Evolutionary conservation across 257 asterid species (phyloP).

Genomic region (Rubia yunnanensis): DNA sequence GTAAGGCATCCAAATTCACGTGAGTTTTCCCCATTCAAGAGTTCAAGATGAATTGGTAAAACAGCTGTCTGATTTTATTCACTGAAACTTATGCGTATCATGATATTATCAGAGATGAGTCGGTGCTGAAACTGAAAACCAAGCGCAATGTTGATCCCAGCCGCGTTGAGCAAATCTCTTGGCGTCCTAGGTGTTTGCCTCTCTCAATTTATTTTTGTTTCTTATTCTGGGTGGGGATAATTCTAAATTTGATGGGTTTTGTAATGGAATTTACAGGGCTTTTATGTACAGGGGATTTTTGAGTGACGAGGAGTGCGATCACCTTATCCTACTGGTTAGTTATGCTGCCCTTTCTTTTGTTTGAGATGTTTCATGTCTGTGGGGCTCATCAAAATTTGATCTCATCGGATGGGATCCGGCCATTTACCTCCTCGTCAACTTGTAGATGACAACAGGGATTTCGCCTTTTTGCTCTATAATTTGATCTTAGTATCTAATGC

Average conservation of each 20-base stretch:
- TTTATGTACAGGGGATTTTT: slow-evolving; percentile 60
- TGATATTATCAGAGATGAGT: slow-evolving; percentile 24
- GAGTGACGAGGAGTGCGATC: slow-evolving; percentile 74
- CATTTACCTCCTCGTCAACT: too few species aligned
- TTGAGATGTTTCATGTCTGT: not conserved
- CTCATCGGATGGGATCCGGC: too few species aligned
- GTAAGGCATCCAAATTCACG: slow-evolving; percentile 7
- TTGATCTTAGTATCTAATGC: too few species aligned
- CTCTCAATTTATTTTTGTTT: not conserved
- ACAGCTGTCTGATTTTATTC: slow-evolving; percentile 12
- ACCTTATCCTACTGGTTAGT: slow-evolving; percentile 63
- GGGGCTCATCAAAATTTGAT: not conserved
- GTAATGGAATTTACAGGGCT: slow-evolving; percentile 40
- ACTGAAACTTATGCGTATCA: not conserved
- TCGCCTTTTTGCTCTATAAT: too few species aligned
- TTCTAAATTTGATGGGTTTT: not conserved
- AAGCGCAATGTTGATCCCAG: slow-evolving; percentile 58
- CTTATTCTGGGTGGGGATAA: not conserved
- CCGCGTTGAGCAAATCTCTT: slow-evolving; percentile 65
- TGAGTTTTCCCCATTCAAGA: not conserved
- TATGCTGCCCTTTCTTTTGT: not conserved
- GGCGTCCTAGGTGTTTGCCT: slow-evolving; percentile 62
- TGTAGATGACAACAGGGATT: too few species aligned
- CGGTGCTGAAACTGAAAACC: slow-evolving; percentile 35
- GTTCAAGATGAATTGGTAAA: slow-evolving; percentile 19